A percentile compares a stretch with the other conserved stretches of the same genome.
Conservation (phyloP, 352 stramenopile species). For the Thalassiosira sp. region DNA sequence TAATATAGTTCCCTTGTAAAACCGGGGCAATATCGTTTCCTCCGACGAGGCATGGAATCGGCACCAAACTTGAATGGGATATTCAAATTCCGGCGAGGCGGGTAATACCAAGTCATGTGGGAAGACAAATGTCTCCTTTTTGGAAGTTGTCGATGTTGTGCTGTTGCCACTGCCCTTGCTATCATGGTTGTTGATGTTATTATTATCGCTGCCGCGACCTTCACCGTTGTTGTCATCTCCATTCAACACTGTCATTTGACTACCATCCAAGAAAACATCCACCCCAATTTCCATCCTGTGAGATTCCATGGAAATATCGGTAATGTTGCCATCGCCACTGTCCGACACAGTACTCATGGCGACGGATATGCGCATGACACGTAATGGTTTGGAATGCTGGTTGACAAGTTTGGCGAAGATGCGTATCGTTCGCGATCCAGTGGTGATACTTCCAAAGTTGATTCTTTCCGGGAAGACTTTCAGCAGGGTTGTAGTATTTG, state of each 20-base stretch:
- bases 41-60: conserved; percentile 28
- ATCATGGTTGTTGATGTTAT: too few species aligned
- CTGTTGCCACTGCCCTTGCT: too few species aligned
- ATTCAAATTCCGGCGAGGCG: conserved; percentile 30
- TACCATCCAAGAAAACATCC: conserved; percentile 30
- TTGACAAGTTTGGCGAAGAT: conserved; percentile 45
- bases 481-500: conserved; percentile 15
- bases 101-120: background rate
- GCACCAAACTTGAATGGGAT: conserved; percentile 43
- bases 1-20: conserved; percentile 59
- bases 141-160: too few species aligned
- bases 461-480: conserved; percentile 27
- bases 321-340: conserved; percentile 24
- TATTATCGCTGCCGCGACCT: too few species aligned
- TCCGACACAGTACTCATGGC: conserved; percentile 38
- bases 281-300: conserved; percentile 46
- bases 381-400: conserved; percentile 19
- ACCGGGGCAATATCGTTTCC: conserved; percentile 14
- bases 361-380: conserved; percentile 57
- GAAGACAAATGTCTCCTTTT: background rate
- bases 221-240: too few species aligned
- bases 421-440: conserved; percentile 28
- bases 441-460: conserved; percentile 70
- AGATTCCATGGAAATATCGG: conserved; percentile 22
- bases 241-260: conserved; percentile 14